Base-by-base conservation (phyloP, 352 stramenopile genomes). In the Globisporangium orthogonon region DNA sequence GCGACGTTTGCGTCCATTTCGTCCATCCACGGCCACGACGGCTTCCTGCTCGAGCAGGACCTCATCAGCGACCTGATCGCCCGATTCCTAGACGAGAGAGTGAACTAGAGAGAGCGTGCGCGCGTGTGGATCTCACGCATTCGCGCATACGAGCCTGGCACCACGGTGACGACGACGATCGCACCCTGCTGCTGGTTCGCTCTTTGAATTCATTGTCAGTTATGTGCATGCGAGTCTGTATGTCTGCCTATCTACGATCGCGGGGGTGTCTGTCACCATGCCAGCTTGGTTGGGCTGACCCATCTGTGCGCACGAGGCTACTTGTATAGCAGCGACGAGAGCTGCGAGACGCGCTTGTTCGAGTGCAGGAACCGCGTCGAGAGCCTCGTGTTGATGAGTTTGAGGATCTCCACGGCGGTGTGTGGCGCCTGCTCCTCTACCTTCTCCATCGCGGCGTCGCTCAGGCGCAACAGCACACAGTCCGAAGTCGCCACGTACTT, bases 41-140 rank as follows among this genome's bases (percentile, higher is more conserved):
- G 91, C 29, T 98, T 99, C 70, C 75, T 99, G 37, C 72, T 99
- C 35, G 95, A 98, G 54, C 95, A 98, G 64, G 87, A 98, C 56
- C 78, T 89, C 65, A 93, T 99, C 50, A 88, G 72, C 45, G 61
- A 76, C 9, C 60, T 78, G n/a, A 71, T 89, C 2, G 65, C 57
- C 41, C 55, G 63, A 30, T 96, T 96, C 52, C 62, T 93, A 43
- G 67, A 60, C 43, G 63, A 81, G 35, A 54, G 60, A 23, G 64
- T 76, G 11, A 52, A 60, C 30, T 39, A 60, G 44, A 43, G 37
- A 13, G 37, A 43, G 37, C 37, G 37, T 17, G 11, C 2, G 37
- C 37, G 37, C 37, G 37, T 14, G 37, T 14, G 37, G 15, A 13
- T 14, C 11, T 43, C 44, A 49, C n/a, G 3, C 44, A 49, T 28